Base-by-base conservation (phyloP, 2,329 filamentous ascomycete species). In the Saccharata proteae region DNA sequence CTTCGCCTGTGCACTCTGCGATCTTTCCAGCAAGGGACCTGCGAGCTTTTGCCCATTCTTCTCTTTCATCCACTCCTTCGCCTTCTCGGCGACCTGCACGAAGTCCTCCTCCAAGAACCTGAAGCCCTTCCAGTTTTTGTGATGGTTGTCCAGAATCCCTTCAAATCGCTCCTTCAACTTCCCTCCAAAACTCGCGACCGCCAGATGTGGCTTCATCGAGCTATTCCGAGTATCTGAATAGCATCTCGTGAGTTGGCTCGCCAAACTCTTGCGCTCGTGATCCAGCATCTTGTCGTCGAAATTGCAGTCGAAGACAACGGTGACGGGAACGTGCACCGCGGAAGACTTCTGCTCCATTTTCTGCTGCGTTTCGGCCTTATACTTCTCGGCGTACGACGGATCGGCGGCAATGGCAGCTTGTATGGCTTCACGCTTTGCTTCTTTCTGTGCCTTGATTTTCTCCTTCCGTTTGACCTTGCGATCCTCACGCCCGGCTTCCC, bases 201-300 rank as follows among this genome's bases (percentile, higher is more conserved):
- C 75, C 26, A 96, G 52, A 55, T 92, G 79, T 6, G 76, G 65
- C 30, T 77, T 71, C 50, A 72, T 86, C 6, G 52, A 58, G 0
- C 78, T 67, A 35, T 69, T 73, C 37, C 71, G 72, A 56, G 94
- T 96, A 47, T 93, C 84, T 13, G 85, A 84, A 57, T 98, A 98
- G 36, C 72, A 80, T 35, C 90, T 67, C 6, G 84, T 93, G 39
- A 98, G 67, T 55, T 98, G 90, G 35, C 76, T 73, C 1, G 74
- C 73, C 9, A 98, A 67, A 4, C 84, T 93, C 34, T 86, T 76
- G 17, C 81, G 65, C 58, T 98, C 90, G 43, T 80, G 79, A 21
- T 88, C 80, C 30, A 67, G 68, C 90, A 98, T 98, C 48, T 86
- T 71, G 24, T 80, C 65, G 53, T 98, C 86, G 52, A 92, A 98